Evolutionary conservation across 2,329 filamentous ascomycete species (phyloP), one percentile per base, ranked within the genome.

Genomic region (Penicillium palitans): DNA sequence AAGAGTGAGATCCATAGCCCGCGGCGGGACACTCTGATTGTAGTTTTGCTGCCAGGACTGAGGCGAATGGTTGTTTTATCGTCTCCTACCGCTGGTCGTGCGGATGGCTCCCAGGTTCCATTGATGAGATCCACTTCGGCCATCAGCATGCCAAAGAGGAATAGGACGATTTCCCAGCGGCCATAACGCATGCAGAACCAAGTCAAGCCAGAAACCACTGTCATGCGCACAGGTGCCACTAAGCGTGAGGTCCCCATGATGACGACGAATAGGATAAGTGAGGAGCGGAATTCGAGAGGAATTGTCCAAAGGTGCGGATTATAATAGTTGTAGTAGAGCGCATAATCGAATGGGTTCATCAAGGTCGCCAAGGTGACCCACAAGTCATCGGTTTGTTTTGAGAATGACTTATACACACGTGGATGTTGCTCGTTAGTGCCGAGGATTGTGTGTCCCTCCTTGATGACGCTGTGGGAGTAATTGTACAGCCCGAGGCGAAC

Each of bases 241-340:
- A 77, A 66, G 39, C 75, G 74, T 9, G 75, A 76, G 19, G 76
- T 74, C 7, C 70, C 75, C 15, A 79, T 69, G 13, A 78, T 70
- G 7, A 74, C 71, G 50, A 78, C 60, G 59, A 79, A 79, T 5
- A 80, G 72, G 25, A 77, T 74, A 9, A 80, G 72, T 3, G 77
- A 79, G 60, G 75, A 75, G 42, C 77, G 76, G 50, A 79, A 76
- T 61, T 80, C 78, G 8, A 78, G 73, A 0, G 77, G 76, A 25
- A 80, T 79, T 8, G 77, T 79, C 78, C 78, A 80, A 1, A 80
- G 69, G 55, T 80, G 78, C 12, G 76, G 76, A 46, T 79, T 78
- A 66, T 78, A 79, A 61, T 76, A 72, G 61, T 76, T 77, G 60
- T 76, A 77, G 58, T 72, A 76, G 5, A 76, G 65, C 1, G 54